Conservation (phyloP, 1,139 yeast species). For the Yamadazyma taylorii region DNA sequence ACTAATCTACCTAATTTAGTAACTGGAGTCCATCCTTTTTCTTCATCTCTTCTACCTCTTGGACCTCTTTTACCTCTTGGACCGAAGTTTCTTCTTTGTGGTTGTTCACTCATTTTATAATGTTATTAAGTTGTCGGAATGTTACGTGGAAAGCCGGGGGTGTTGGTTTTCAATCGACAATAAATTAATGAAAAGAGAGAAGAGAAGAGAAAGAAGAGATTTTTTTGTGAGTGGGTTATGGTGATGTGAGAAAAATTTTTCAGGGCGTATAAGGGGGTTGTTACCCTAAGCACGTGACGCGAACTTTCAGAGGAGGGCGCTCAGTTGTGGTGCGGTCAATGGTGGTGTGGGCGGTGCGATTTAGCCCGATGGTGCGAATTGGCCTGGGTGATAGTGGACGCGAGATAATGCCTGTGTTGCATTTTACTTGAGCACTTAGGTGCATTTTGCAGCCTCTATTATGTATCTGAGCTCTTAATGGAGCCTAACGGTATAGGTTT, state of each 20-base stretch:
- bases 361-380: too few species aligned
- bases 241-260: neutral
- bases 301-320: too few species aligned
- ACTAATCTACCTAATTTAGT: slow-evolving; percentile 99
- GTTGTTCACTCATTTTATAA: slow-evolving; percentile 58
- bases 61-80: slow-evolving; percentile 59
- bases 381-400: too few species aligned
- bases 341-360: too few species aligned
- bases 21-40: slow-evolving; percentile 99
- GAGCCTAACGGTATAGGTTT: too few species aligned
- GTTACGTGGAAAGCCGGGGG: slow-evolving; percentile 89
- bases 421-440: too few species aligned
- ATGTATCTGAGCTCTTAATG: too few species aligned
- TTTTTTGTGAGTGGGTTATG: neutral
- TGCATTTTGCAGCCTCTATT: too few species aligned
- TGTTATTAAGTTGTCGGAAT: slow-evolving; percentile 61
- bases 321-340: too few species aligned
- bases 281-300: slow-evolving; percentile 8
- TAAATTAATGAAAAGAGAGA: neutral
- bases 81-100: slow-evolving; percentile 64
- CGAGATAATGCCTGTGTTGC: too few species aligned
- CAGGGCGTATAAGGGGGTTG: slow-evolving; percentile 6
- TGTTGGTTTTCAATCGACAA: slow-evolving; percentile 87
- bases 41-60: slow-evolving; percentile 77
- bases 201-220: neutral